These are phyloP conservation scores for Cyberlindnera nakhonratchasimensis DNA, from an alignment of 805 yeast genomes.

Conservation along the genomic window DNA sequence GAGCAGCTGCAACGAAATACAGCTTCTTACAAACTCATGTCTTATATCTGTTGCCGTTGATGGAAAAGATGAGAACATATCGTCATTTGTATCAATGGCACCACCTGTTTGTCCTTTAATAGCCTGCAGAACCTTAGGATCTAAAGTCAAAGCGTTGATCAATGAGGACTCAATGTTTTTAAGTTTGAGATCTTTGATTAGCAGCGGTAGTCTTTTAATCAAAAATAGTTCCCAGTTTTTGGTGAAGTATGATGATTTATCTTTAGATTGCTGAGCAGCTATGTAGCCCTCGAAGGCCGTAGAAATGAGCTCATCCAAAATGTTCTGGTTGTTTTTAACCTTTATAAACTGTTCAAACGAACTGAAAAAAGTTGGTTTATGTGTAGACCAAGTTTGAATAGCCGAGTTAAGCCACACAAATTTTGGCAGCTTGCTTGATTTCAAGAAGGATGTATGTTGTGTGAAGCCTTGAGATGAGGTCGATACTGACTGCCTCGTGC, in stretches of 20 bases:
- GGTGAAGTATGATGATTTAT: conserved; percentile 32
- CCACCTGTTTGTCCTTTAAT: conserved; percentile 21
- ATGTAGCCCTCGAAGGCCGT: conserved; percentile 43
- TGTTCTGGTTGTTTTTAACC: conserved; percentile 26
- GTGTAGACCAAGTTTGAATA: conserved; percentile 34
- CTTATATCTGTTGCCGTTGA: conserved; percentile 45
- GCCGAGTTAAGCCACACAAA: conserved; percentile 37
- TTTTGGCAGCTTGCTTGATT: conserved; percentile 24
- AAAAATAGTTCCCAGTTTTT: conserved; percentile 45
- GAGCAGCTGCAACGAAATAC: conserved; percentile 39
- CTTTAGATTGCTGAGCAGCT: conserved; percentile 34
- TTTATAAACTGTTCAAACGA: conserved; percentile 34
- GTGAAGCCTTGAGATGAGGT: conserved; percentile 4
- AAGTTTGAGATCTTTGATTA: conserved; percentile 34
- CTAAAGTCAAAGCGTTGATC: conserved; percentile 30
- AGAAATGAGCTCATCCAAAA: conserved; percentile 39
- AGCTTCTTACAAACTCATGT: conserved; percentile 46
- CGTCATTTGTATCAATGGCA: conserved; percentile 32
- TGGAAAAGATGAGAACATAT: conserved; percentile 49
- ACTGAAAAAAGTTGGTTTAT: conserved; percentile 29
- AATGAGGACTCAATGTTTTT: conserved; percentile 28
- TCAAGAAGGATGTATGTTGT: conserved; percentile 22
- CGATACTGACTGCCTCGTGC: conserved; percentile 10
- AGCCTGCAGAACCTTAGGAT: conserved; percentile 32
- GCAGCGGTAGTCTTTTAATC: conserved; percentile 43